phyloP scores from a whole-genome alignment of 805 yeast genomes.

The Myxozyma kluyveri region DNA sequence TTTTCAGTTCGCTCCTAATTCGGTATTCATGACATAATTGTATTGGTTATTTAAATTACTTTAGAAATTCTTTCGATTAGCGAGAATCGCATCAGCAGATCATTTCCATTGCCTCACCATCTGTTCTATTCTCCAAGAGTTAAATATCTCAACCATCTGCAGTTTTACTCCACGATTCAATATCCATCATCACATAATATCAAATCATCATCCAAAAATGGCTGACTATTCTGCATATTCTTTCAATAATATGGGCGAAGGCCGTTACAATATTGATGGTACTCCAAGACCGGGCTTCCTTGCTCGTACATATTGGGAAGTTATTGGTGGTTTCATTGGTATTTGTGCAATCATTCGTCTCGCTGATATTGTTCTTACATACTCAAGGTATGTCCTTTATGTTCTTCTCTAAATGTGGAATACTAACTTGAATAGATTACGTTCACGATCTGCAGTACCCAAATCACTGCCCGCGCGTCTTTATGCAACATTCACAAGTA shows the following conservation, averaged over 20 bases:
- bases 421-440: slow-evolving; percentile 3
- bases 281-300: slow-evolving; percentile 34
- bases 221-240: slow-evolving; percentile 11
- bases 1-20: too few relatives aligned
- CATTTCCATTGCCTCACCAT: too few relatives aligned
- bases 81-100: too few relatives aligned
- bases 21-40: too few relatives aligned
- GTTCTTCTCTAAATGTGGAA: background rate
- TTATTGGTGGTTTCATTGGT: slow-evolving; percentile 30
- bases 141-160: too few relatives aligned
- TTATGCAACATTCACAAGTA: slow-evolving; percentile 12
- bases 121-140: too few relatives aligned
- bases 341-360: slow-evolving; percentile 15
- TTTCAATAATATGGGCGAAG: slow-evolving; percentile 25
- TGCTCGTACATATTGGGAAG: slow-evolving; percentile 33
- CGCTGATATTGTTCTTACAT: slow-evolving; percentile 4
- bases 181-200: background rate
- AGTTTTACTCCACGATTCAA: background rate
- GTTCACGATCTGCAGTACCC: slow-evolving; percentile 11
- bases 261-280: slow-evolving; percentile 28
- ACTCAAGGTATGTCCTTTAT: slow-evolving; percentile 9
- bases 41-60: too few relatives aligned
- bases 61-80: too few relatives aligned
- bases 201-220: background rate
- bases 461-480: slow-evolving; percentile 1